phyloP scores from a whole-genome alignment of 225 moss, liverwort and hornwort species.

The Lunularia cruciata region DNA sequence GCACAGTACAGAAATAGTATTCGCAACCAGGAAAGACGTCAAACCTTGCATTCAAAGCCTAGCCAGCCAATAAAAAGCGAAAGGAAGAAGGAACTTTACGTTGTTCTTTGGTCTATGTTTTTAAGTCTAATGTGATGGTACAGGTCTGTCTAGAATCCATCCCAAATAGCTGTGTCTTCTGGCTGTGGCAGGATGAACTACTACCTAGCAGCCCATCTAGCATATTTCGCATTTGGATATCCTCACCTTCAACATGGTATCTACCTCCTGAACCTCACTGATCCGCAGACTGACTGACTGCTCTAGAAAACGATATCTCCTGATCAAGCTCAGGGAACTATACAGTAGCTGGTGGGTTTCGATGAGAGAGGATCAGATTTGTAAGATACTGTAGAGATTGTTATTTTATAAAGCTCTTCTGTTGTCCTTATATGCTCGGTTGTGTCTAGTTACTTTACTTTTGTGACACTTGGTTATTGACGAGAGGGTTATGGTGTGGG shows the following conservation, averaged over 20 bases:
- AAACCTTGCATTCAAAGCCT: not conserved
- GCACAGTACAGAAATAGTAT: not conserved
- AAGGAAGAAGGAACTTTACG: not conserved
- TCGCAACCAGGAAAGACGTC: not conserved
- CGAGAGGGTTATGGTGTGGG: not conserved
- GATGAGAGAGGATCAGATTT: not conserved
- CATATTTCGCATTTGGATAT: slow-evolving; percentile 19
- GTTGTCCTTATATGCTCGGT: no score
- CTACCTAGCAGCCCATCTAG: slow-evolving; percentile 8
- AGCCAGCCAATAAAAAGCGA: not conserved
- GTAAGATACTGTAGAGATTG: no score
- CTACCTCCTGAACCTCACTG: slow-evolving; percentile 13
- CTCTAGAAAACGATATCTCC: slow-evolving; percentile 2
- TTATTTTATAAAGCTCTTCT: no score
- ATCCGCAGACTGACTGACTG: no score
- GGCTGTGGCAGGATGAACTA: slow-evolving; percentile 9
- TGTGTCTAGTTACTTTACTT: no score
- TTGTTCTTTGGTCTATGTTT: not conserved
- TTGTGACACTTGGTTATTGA: not conserved
- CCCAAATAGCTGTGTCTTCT: slow-evolving; percentile 16
- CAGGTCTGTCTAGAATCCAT: not conserved
- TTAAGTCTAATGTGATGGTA: not conserved
- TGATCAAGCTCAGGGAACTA: not conserved
- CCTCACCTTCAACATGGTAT: slow-evolving; percentile 12
- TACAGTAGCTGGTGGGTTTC: not conserved